These are phyloP conservation scores for Mycena crocata DNA, from an alignment of 768 basidiomycete species.

Conservation along the genomic window DNA sequence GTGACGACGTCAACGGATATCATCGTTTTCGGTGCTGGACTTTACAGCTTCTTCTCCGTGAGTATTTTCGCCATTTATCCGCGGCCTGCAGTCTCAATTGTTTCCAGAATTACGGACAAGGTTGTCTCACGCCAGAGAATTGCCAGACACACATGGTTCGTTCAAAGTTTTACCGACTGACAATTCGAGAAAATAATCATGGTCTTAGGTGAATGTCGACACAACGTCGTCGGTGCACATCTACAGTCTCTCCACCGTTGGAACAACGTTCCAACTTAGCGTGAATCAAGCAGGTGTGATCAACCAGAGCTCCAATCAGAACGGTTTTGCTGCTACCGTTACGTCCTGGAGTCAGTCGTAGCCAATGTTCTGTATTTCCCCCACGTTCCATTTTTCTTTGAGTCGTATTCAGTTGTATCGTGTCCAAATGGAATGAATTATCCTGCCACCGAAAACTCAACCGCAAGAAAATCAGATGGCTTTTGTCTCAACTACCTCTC, in stretches of 20 bases:
- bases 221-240: slow-evolving; percentile 59
- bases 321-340: slow-evolving; percentile 47
- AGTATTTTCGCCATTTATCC: background rate
- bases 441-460: no score
- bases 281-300: slow-evolving; percentile 60
- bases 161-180: no score
- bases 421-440: background rate
- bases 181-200: no score
- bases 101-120: slow-evolving; percentile 57
- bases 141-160: slow-evolving; percentile 73
- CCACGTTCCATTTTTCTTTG: background rate
- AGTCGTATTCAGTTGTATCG: background rate
- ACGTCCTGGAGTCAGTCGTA: slow-evolving; percentile 29
- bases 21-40: slow-evolving; percentile 74
- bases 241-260: slow-evolving; percentile 72
- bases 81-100: background rate
- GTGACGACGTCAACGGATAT: slow-evolving; percentile 66
- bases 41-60: slow-evolving; percentile 75
- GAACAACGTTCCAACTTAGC: slow-evolving; percentile 62
- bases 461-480: no score
- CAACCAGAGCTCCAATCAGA: slow-evolving; percentile 59
- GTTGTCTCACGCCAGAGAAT: slow-evolving; percentile 54
- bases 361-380: background rate
- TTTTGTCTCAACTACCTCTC: no score
- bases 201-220: slow-evolving; percentile 65